A percentile compares a stretch with the other conserved stretches of the same genome.
Conservation (phyloP, 2,329 filamentous ascomycete genomes). For the Colletotrichum sp. region DNA sequence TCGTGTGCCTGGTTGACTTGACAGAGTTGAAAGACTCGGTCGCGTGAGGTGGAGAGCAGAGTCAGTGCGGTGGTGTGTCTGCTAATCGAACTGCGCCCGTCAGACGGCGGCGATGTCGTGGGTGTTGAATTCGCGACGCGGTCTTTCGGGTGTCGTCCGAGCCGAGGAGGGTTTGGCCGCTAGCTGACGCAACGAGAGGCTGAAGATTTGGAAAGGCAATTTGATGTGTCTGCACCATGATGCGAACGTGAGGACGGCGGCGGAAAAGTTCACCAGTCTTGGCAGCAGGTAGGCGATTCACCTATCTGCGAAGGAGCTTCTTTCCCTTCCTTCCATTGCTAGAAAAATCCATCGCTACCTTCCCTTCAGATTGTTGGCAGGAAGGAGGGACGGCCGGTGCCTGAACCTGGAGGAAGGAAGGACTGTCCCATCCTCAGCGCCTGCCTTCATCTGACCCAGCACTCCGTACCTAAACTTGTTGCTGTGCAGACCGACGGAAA, state of each 20-base stretch:
- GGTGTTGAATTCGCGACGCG: neutral
- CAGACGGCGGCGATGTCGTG: neutral
- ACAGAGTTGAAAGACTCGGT: neutral
- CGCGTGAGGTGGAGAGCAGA: neutral
- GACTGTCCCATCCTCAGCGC: neutral
- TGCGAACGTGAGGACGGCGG: neutral
- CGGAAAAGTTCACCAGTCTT: neutral
- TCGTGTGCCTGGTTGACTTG: neutral
- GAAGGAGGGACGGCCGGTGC: neutral
- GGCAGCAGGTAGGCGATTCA: neutral
- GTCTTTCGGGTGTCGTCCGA: neutral
- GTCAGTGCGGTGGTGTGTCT: neutral
- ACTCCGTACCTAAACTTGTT: neutral
- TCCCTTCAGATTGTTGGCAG: neutral
- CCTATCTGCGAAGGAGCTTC: neutral
- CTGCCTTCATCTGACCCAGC: neutral
- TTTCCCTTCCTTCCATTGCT: neutral
- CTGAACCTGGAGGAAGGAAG: neutral
- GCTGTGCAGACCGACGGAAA: neutral
- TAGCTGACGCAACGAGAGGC: neutral
- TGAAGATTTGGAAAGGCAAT: neutral
- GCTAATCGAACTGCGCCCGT: neutral
- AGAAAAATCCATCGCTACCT: neutral
- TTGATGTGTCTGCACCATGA: neutral
- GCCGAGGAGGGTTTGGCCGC: neutral